phyloP scores from a whole-genome alignment of 805 yeast species.

The Candida jianshihensis region DNA sequence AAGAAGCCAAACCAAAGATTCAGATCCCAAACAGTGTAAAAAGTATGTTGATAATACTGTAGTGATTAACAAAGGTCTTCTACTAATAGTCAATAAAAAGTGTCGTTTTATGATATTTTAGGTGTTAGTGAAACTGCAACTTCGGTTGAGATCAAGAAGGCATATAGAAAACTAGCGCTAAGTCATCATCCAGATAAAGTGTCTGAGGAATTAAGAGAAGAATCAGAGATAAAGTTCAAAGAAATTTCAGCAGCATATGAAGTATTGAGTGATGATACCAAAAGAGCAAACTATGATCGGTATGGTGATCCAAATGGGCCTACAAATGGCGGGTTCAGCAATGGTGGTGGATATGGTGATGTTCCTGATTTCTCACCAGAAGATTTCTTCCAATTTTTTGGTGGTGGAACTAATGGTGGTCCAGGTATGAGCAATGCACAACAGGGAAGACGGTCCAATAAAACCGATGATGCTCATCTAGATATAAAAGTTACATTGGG shows the following conservation, averaged over 20 bases:
- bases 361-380: conserved; percentile 52
- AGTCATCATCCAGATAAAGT: conserved; percentile 88
- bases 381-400: conserved; percentile 71
- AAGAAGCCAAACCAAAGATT: no score
- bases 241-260: conserved; percentile 85
- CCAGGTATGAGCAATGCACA: conserved; percentile 14
- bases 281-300: conserved; percentile 51
- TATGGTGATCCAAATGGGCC: conserved; percentile 40
- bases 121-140: conserved; percentile 66
- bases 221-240: conserved; percentile 74
- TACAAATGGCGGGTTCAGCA: conserved; percentile 20
- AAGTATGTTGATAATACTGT: no score
- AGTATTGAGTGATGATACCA: conserved; percentile 61
- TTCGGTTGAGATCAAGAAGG: conserved; percentile 67
- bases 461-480: conserved; percentile 64
- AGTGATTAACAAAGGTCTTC: no score
- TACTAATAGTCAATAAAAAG: conserved; percentile 1
- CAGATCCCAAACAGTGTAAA: no score
- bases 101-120: conserved; percentile 49
- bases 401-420: conserved; percentile 19
- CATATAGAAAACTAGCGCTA: conserved; percentile 80
- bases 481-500: conserved; percentile 59
- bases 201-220: conserved; percentile 54
- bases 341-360: conserved; percentile 32
- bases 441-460: conserved; percentile 16